phyloP scores from a whole-genome alignment of 2,329 filamentous ascomycete species.

The Aureobasidium melanogenum region DNA sequence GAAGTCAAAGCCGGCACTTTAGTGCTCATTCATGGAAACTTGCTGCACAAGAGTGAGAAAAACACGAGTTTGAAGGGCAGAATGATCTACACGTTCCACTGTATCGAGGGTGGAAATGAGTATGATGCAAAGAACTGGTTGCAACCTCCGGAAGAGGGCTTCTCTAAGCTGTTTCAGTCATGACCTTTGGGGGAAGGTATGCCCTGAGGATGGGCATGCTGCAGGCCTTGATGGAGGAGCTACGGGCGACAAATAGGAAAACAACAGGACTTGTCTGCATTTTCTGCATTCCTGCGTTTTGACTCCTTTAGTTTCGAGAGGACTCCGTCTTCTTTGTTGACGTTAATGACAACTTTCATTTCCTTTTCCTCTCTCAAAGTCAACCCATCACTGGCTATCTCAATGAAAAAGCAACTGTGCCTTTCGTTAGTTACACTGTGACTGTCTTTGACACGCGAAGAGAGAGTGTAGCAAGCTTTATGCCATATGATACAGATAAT shows the following conservation, averaged over 20 bases:
- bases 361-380: no score
- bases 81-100: constrained; percentile 96
- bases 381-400: no score
- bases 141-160: constrained; percentile 72
- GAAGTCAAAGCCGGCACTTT: constrained; percentile 87
- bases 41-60: constrained; percentile 92
- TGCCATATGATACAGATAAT: not conserved
- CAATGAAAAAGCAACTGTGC: no score
- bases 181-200: not conserved
- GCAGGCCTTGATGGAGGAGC: no score
- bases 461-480: no score
- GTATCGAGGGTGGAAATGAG: constrained; percentile 71
- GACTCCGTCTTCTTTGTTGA: not conserved
- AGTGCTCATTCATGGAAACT: constrained; percentile 90
- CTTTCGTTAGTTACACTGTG: no score
- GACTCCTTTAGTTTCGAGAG: not conserved
- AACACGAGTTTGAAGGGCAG: constrained; percentile 78
- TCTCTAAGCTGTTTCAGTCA: constrained; percentile 34
- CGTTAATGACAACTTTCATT: not conserved
- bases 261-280: no score
- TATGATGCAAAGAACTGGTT: constrained; percentile 93
- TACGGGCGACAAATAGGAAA: no score
- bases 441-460: no score
- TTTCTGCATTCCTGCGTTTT: not conserved
- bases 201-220: not conserved